Evolutionary conservation across 2,329 filamentous ascomycete genomes (phyloP).

Genomic region (Ramichloridium luteum): DNA sequence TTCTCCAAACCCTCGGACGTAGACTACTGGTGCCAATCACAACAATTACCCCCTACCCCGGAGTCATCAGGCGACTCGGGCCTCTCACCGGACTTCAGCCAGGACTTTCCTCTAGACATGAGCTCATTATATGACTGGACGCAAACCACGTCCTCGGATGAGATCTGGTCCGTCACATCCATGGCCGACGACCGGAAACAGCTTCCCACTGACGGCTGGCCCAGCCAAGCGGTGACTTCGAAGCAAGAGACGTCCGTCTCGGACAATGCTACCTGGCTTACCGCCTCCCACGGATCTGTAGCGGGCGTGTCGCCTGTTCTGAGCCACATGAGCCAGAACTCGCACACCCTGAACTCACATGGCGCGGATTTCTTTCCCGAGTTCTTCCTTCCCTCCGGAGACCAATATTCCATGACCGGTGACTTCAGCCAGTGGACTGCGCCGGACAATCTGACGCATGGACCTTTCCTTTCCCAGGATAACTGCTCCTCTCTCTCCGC

Average conservation of each 20-base stretch:
- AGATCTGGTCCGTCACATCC: slow-evolving; percentile 16
- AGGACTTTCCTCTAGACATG: slow-evolving; percentile 13
- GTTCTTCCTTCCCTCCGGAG: neutral
- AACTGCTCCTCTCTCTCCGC: neutral
- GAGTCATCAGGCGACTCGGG: slow-evolving; percentile 21
- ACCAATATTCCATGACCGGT: neutral
- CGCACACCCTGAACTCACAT: slow-evolving; percentile 22
- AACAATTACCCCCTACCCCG: slow-evolving; percentile 19
- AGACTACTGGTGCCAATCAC: slow-evolving; percentile 21
- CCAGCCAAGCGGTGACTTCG: neutral
- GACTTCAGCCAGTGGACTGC: neutral
- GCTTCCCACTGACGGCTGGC: neutral
- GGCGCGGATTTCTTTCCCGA: slow-evolving; percentile 20
- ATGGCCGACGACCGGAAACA: slow-evolving; percentile 15
- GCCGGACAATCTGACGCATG: neutral
- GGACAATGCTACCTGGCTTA: slow-evolving; percentile 16
- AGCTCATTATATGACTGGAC: slow-evolving; percentile 14
- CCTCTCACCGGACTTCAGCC: slow-evolving; percentile 5
- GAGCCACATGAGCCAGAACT: slow-evolving; percentile 25
- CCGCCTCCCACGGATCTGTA: slow-evolving; percentile 20
- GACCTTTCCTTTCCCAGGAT: neutral
- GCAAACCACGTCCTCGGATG: slow-evolving; percentile 17
- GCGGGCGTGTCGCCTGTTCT: slow-evolving; percentile 24
- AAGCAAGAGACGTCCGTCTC: slow-evolving; percentile 12
- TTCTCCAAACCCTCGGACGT: slow-evolving; percentile 21